Evolutionary conservation across 2,329 filamentous ascomycete species (phyloP).

Genomic region (Cladophialophora bantiana): DNA sequence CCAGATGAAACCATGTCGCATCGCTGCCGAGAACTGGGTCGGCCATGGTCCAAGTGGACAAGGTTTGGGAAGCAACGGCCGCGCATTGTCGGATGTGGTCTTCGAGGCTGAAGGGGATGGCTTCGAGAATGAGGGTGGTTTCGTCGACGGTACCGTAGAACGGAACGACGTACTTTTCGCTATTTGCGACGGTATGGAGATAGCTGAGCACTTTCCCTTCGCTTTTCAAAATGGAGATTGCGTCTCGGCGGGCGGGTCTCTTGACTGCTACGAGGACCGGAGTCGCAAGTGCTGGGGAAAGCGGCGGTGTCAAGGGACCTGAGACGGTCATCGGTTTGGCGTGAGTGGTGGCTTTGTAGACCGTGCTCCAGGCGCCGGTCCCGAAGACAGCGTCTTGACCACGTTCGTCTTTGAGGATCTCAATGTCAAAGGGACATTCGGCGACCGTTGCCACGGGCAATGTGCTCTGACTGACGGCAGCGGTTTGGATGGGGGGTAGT

Average conservation of each 20-base stretch:
- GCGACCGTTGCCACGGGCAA: conserved; percentile 16
- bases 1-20: conserved; percentile 50
- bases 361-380: conserved; percentile 56
- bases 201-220: conserved; percentile 54
- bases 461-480: background rate
- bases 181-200: conserved; percentile 45
- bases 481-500: conserved; percentile 29
- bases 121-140: conserved; percentile 53
- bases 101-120: conserved; percentile 53
- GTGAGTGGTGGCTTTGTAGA: conserved; percentile 49
- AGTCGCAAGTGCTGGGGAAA: conserved; percentile 32
- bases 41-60: conserved; percentile 53
- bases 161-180: conserved; percentile 50
- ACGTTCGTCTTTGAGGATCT: conserved; percentile 34
- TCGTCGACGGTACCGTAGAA: conserved; percentile 54
- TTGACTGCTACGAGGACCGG: conserved; percentile 53
- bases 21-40: conserved; percentile 53
- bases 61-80: conserved; percentile 39
- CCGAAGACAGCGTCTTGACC: conserved; percentile 50
- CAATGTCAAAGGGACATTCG: conserved; percentile 37
- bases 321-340: conserved; percentile 12
- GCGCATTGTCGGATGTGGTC: conserved; percentile 50
- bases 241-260: conserved; percentile 51
- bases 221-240: conserved; percentile 48
- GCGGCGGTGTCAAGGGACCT: conserved; percentile 47